Base-by-base conservation (phyloP, 495 filamentous ascomycete species). In the Monascus purpureus region DNA sequence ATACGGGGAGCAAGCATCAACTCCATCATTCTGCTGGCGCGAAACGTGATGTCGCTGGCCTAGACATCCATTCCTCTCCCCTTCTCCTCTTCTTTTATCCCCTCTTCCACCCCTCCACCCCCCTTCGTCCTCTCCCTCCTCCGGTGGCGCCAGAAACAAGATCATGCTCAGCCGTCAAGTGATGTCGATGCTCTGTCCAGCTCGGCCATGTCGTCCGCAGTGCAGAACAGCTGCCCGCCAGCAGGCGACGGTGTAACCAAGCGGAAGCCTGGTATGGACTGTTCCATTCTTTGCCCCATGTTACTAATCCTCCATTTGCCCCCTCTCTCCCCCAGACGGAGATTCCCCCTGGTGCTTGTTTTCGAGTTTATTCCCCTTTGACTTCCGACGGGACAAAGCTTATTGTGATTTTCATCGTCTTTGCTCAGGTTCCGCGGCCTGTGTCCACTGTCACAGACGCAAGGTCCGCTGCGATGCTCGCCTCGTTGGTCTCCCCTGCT, bases 391-490 rank as follows among this genome's bases (percentile, higher is more conserved):
- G 12, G n/a, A 11, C 17, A 13, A 17, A 13, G 29, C 16, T 32
- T 32, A 1, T 9, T 32, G 14, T 8, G 14, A 32, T 18, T 32
- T 8, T 32, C 2, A 25, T 3, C 7, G 11, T 6, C n/a, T 15
- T 13, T 4, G 3, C 13, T 18, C 44, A 63, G 59, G 56, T 36
- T 53, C 56, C 6, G 59, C 59, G 5, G 61, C 61, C 28, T 65
- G 61, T 29, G 43, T 63, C 19, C 61, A 65, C 37, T 65, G 61
- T 29, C 61, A 65, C 45, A 57, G 61, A 32, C 59, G 61, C 37
- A 65, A 65, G 43, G 59, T 65, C 31, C 59, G 59, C 42, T 65
- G 61, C 32, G 61, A 65, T 47, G 59, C 61, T 25, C 59, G 59
- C 30, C 18, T 52, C 9, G 59, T 65, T 29, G 61, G 61, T 25